Evolutionary conservation across 169 alveolate species (phyloP), one percentile per base, ranked within the genome.

Genomic region (Amoebophrya sp.): DNA sequence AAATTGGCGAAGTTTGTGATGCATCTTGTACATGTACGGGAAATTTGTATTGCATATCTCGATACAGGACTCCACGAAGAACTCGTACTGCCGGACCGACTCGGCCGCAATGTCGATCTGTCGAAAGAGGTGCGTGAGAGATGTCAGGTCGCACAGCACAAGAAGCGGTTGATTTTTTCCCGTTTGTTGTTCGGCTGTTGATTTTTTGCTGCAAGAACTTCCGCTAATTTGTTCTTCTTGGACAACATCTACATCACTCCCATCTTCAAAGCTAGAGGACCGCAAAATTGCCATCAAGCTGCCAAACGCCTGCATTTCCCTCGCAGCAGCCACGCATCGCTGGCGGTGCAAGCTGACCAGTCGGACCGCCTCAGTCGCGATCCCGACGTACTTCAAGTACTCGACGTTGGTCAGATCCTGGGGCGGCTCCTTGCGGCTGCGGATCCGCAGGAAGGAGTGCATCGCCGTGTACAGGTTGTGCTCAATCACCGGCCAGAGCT

Each of bases 371-470:
- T 66, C 83, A 0, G 83, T 66, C 83, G 83, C 83, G 39, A 66
- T 7, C 10, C 83, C 83, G 35, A 66, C 35, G 35, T 66, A 66
- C 83, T 66, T 66, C 83, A 25, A 66, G 32, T 66, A 66, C 18
- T 66, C 83, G 18, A 25, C 83, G 7, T 2, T 2, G 10, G 83
- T 25, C 83, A 66, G 18, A 25, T 66, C 83, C 35, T 12, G 35
- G 7, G 83, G 83, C 83, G 83, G 83, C 83, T 66, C 83, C 35
- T 66, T 66, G 35, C 83, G 12, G 35, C 83, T 66, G 39, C 83
- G 83, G 83, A 66, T 66, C 38, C 83, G 83, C 35, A 66, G 35
- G 32, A 66, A 66, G 35, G 39, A 25, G 32, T 66, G 83, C 83
- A 66, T 25, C 7, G 32, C 1, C 38, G 83, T 66, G 83, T 66